These are phyloP conservation scores for Piper betle DNA, from an alignment of 164 flowering plant species.

Conservation along the genomic window DNA sequence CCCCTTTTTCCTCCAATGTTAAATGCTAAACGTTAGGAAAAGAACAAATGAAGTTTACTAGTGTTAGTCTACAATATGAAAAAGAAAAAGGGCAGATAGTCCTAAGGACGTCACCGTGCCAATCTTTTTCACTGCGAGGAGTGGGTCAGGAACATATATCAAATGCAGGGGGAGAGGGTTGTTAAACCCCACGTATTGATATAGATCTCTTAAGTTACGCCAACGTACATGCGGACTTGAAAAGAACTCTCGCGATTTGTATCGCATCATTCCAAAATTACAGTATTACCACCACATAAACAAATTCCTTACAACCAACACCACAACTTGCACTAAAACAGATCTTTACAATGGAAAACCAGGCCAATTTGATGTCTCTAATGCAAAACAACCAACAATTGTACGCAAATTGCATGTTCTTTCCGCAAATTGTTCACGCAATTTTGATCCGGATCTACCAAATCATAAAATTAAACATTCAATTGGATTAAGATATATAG, in stretches of 20 bases:
- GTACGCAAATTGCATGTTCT: neutral
- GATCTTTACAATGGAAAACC: too few species aligned
- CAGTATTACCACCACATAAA: neutral
- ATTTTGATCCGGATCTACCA: neutral
- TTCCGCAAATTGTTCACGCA: neutral
- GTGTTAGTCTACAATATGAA: too few species aligned
- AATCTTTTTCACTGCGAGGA: constrained; percentile 1
- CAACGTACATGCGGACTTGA: neutral
- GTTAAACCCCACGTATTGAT: neutral
- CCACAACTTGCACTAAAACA: neutral
- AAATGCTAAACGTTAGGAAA: neutral
- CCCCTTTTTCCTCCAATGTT: too few species aligned
- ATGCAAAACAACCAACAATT: too few species aligned
- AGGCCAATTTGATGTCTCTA: too few species aligned
- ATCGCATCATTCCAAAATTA: constrained; percentile 1
- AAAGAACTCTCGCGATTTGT: neutral
- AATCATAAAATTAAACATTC: too few species aligned
- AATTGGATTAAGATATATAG: neutral
- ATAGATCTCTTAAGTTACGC: neutral
- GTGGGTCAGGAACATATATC: neutral
- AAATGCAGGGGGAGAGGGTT: neutral
- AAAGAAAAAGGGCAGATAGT: neutral
- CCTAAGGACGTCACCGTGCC: constrained; percentile 1
- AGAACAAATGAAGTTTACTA: too few species aligned
- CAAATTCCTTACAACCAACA: neutral